These are phyloP conservation scores for Fraxinus paxiana DNA, from an alignment of 305 asterid genomes.

Conservation along the genomic window DNA sequence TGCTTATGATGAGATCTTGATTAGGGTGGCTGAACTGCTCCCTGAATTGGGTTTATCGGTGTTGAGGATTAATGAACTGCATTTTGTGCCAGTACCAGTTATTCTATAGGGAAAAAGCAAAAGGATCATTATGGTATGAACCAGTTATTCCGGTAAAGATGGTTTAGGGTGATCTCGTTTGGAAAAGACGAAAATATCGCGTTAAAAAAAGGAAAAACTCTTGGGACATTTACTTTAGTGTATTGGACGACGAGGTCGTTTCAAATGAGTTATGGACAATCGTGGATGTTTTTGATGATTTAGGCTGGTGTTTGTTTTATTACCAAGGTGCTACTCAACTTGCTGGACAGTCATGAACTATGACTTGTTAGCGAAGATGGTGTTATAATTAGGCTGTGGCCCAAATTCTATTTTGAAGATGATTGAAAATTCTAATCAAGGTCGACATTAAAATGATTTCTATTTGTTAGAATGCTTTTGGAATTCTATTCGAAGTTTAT, in stretches of 20 bases:
- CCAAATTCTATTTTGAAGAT: neutral
- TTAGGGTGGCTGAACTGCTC: too few species aligned
- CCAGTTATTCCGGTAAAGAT: slow-evolving; percentile 77
- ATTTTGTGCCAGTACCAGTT: slow-evolving; percentile 69
- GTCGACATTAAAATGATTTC: too few species aligned
- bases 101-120: slow-evolving; percentile 75
- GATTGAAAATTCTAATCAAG: too few species aligned
- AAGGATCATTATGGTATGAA: slow-evolving; percentile 88
- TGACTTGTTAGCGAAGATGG: slow-evolving; percentile 41
- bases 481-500: too few species aligned
- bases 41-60: too few species aligned
- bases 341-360: slow-evolving; percentile 80
- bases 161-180: slow-evolving; percentile 55
- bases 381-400: too few species aligned
- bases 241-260: slow-evolving; percentile 78
- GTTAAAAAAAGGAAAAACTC: slow-evolving; percentile 59
- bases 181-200: slow-evolving; percentile 79
- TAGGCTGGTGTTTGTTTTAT: slow-evolving; percentile 87
- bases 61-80: too few species aligned
- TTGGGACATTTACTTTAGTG: slow-evolving; percentile 70
- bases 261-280: slow-evolving; percentile 82
- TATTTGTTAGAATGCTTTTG: too few species aligned
- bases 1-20: too few species aligned
- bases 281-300: slow-evolving; percentile 66
- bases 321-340: slow-evolving; percentile 85